phyloP scores from a whole-genome alignment of 169 alveolate genomes.

The Plasmodium inui region DNA sequence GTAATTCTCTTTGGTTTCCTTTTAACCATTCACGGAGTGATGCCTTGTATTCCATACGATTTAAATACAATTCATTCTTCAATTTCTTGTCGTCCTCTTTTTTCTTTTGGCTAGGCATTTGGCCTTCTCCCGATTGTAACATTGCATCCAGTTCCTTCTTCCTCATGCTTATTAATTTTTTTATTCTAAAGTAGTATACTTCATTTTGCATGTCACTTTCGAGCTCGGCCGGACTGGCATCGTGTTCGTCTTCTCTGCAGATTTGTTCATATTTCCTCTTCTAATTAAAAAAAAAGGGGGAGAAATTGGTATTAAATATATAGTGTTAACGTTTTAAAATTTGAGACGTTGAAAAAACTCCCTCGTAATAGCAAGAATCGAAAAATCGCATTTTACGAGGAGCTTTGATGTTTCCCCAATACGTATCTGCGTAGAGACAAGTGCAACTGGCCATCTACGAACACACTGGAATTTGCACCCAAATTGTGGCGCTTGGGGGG shows the following conservation, averaged over 20 bases:
- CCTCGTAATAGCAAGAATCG: not conserved
- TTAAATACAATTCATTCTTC: not conserved
- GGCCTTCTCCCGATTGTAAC: not conserved
- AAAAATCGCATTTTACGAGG: not conserved
- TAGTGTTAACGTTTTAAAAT: not conserved
- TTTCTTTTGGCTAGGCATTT: not conserved
- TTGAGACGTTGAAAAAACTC: not conserved
- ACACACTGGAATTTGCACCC: not conserved
- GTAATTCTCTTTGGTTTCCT: not conserved
- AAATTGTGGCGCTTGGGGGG: not conserved
- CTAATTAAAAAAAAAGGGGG: conserved; percentile 31
- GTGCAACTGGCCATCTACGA: not conserved
- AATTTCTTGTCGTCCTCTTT: not conserved
- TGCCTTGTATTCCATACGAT: not conserved
- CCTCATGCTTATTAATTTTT: conserved; percentile 62
- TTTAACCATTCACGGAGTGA: not conserved
- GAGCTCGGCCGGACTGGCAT: not conserved
- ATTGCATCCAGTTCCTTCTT: conserved; percentile 34
- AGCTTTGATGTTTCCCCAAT: not conserved
- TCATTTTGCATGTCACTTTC: conserved; percentile 33
- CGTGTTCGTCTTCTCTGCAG: not conserved
- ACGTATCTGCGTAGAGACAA: not conserved
- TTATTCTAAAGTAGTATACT: conserved; percentile 46
- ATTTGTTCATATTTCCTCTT: conserved; percentile 9
- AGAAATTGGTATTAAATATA: not conserved